Evolutionary conservation across 306 rosid genomes (phyloP).

Genomic region (Trifolium subterraneum): DNA sequence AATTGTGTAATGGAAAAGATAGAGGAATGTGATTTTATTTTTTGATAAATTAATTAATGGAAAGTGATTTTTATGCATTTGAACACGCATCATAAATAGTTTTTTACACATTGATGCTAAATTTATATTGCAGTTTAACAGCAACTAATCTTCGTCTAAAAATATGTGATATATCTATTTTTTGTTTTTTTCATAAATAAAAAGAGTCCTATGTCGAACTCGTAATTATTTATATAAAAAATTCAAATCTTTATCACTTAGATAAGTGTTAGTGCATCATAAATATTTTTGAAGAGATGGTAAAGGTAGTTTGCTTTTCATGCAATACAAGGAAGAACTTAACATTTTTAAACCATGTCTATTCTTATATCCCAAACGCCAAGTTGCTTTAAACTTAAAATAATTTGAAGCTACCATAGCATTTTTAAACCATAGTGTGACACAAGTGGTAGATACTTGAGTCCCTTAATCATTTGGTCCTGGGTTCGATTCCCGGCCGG

Average conservation of each 20-base stretch:
- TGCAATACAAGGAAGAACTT: constrained; percentile 22
- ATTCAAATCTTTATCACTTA: too few species aligned
- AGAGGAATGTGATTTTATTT: too few species aligned
- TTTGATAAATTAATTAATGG: not conserved
- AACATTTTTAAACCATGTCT: constrained; percentile 11
- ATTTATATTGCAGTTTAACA: too few species aligned
- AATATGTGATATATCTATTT: too few species aligned
- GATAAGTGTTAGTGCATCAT: not conserved
- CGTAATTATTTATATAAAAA: too few species aligned
- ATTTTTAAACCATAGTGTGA: too few species aligned
- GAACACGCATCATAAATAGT: not conserved
- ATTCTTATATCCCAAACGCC: constrained; percentile 33
- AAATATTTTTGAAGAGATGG: constrained; percentile 1
- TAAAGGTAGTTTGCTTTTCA: constrained; percentile 29
- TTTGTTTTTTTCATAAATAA: too few species aligned
- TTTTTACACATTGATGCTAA: not conserved
- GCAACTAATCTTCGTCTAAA: too few species aligned
- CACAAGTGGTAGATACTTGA: too few species aligned
- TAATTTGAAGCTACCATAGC: constrained; percentile 13
- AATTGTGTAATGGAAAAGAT: constrained; percentile 15
- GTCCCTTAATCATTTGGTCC: too few species aligned
- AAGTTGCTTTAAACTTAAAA: constrained; percentile 28
- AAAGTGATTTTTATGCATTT: constrained; percentile 32
- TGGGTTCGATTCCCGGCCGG: too few species aligned
- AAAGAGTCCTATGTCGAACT: too few species aligned